These are phyloP conservation scores for Hypoxylon sp. DNA, from an alignment of 2,329 filamentous ascomycete genomes.

Conservation along the genomic window DNA sequence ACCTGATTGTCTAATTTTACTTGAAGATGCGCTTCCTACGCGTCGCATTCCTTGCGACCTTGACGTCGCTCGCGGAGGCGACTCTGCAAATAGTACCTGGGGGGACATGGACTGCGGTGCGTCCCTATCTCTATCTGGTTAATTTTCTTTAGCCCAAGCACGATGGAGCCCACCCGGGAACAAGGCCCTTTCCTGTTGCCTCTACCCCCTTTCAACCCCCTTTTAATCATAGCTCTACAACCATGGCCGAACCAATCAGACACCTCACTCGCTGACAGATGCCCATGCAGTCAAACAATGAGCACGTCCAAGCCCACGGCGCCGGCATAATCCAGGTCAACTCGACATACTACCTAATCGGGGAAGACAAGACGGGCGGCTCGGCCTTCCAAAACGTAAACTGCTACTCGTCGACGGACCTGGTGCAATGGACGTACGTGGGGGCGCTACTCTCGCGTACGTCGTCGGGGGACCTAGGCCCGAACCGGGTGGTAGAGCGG, in stretches of 20 bases:
- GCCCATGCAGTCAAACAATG: constrained; percentile 59
- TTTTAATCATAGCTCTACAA: background rate
- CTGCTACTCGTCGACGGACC: constrained; percentile 75
- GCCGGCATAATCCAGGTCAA: constrained; percentile 73
- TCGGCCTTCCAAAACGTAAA: constrained; percentile 75
- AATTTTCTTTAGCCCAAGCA: constrained; percentile 1
- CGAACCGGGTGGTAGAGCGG: constrained; percentile 74
- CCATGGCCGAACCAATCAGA: background rate
- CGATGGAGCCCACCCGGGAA: constrained; percentile 9
- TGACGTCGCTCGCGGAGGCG: constrained; percentile 42
- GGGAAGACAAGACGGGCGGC: constrained; percentile 78
- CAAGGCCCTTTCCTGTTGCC: constrained; percentile 11
- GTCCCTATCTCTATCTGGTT: constrained; percentile 28
- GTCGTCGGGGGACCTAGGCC: constrained; percentile 68
- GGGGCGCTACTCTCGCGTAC: constrained; percentile 71
- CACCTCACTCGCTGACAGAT: background rate
- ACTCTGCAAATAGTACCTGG: constrained; percentile 60
- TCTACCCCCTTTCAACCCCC: constrained; percentile 2
- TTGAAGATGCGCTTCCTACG: constrained; percentile 34
- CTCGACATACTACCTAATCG: constrained; percentile 75
- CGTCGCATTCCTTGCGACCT: constrained; percentile 21
- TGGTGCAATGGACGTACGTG: constrained; percentile 75
- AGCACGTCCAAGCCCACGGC: constrained; percentile 77
- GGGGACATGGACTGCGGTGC: constrained; percentile 63
- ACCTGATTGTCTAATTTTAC: background rate